Evolutionary conservation across 208 protist genomes (phyloP), one percentile per base, ranked within the genome.

Genomic region (Herpetomonas tarakana): DNA sequence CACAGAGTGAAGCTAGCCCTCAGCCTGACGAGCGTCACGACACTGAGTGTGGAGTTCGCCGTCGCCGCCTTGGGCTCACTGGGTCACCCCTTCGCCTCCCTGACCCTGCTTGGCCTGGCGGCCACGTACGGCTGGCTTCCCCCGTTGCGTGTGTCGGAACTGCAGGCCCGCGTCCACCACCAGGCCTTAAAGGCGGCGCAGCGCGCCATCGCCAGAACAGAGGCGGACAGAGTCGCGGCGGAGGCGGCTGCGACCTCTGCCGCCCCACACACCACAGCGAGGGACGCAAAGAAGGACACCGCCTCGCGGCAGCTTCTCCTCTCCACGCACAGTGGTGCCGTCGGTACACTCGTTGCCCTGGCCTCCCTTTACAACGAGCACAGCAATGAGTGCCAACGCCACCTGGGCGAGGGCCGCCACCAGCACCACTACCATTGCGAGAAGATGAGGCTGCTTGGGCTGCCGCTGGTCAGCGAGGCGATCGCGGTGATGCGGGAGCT

Each of bases 401-500:
- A n/a, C n/a, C n/a, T n/a, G n/a, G n/a, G n/a, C n/a, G n/a, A n/a
- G n/a, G n/a, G n/a, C n/a, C n/a, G n/a, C n/a, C n/a, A n/a, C n/a
- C n/a, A n/a, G n/a, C n/a, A n/a, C n/a, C n/a, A n/a, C n/a, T n/a
- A n/a, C n/a, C n/a, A n/a, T n/a, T n/a, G n/a, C n/a, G n/a, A n/a
- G n/a, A n/a, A n/a, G n/a, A n/a, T n/a, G n/a, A n/a, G n/a, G n/a
- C n/a, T n/a, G n/a, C n/a, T n/a, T n/a, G n/a, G n/a, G n/a, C n/a
- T n/a, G n/a, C n/a, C n/a, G n/a, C 57, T 71, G 41, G 46, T 76
- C 2, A 38, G 31, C 1, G 54, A 62, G n/a, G 70, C 58, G 3
- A 58, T 57, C 14, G 58, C 59, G 21, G 30, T 71, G 14, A 18
- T 75, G 38, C 22, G 53, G 22, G 50, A 66, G 51, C 49, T 76